Evolutionary conservation across 345 rosid species (phyloP).

Genomic region (Aquilaria malaccensis): DNA sequence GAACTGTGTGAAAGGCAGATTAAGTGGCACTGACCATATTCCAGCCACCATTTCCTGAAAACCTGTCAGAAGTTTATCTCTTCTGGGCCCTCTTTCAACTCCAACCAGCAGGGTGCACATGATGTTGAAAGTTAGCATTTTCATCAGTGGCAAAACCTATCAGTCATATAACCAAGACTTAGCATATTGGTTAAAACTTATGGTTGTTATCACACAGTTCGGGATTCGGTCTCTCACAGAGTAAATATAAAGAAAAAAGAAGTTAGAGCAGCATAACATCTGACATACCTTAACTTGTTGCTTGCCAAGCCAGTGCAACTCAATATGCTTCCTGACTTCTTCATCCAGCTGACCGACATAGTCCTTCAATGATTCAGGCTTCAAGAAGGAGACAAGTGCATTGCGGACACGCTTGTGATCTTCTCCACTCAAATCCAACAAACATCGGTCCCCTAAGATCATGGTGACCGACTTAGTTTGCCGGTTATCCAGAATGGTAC

Average conservation of each 20-base stretch:
- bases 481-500: conserved; percentile 19
- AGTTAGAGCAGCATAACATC: background rate
- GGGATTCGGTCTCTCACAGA: too few relatives aligned
- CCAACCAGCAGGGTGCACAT: conserved; percentile 42
- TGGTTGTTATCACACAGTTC: too few relatives aligned
- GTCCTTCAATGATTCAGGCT: conserved; percentile 50
- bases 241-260: too few relatives aligned
- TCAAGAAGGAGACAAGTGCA: conserved; percentile 36
- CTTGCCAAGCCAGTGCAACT: conserved; percentile 37
- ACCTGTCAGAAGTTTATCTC: conserved; percentile 21
- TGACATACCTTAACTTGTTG: conserved; percentile 27
- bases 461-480: conserved; percentile 23
- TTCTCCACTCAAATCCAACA: conserved; percentile 29
- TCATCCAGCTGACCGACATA: conserved; percentile 42
- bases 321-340: conserved; percentile 39
- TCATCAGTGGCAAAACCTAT: conserved; percentile 46
- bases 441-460: conserved; percentile 29
- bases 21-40: conserved; percentile 39
- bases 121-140: conserved; percentile 45
- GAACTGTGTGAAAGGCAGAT: conserved; percentile 46
- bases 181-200: too few relatives aligned
- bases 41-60: conserved; percentile 38
- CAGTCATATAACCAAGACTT: background rate
- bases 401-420: conserved; percentile 44
- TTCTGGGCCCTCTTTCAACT: conserved; percentile 24